These are phyloP conservation scores for Calonectria hawksworthii DNA, from an alignment of 2,329 filamentous ascomycete genomes.

Conservation along the genomic window DNA sequence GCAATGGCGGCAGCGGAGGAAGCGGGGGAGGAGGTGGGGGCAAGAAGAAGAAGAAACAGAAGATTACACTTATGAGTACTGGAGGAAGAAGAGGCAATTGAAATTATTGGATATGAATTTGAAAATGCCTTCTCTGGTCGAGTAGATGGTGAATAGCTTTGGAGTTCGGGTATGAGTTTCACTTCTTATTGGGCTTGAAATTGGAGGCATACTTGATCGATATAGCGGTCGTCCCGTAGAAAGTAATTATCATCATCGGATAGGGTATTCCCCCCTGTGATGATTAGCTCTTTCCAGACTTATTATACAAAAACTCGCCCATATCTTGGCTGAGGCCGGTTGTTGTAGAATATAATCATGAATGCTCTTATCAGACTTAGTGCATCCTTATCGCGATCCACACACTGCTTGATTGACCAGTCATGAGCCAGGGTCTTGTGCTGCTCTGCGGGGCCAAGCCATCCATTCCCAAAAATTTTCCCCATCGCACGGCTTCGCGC, in stretches of 20 bases:
- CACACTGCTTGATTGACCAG: conserved; percentile 38
- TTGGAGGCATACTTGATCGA: background rate
- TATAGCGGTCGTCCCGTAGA: background rate
- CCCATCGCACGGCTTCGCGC: conserved; percentile 24
- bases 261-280: background rate
- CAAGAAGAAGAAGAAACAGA: conserved; percentile 81
- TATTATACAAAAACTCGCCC: too few relatives aligned
- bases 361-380: background rate
- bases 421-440: background rate
- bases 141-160: conserved; percentile 8
- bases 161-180: conserved; percentile 6
- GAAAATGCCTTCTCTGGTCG: background rate
- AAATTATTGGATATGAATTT: conserved; percentile 16
- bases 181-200: background rate
- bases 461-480: conserved; percentile 45
- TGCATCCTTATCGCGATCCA: conserved; percentile 27
- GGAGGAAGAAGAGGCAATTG: conserved; percentile 65
- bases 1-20: conserved; percentile 35
- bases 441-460: conserved; percentile 38
- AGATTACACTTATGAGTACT: conserved; percentile 80
- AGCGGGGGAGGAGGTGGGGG: conserved; percentile 52
- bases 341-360: background rate
- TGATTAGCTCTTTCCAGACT: background rate
- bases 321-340: background rate
- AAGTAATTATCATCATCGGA: background rate